A percentile compares a stretch with the other conserved stretches of the same genome.
phyloP scores from a whole-genome alignment of 2,329 filamentous ascomycete genomes.

The Aspergillus phoenicis region DNA sequence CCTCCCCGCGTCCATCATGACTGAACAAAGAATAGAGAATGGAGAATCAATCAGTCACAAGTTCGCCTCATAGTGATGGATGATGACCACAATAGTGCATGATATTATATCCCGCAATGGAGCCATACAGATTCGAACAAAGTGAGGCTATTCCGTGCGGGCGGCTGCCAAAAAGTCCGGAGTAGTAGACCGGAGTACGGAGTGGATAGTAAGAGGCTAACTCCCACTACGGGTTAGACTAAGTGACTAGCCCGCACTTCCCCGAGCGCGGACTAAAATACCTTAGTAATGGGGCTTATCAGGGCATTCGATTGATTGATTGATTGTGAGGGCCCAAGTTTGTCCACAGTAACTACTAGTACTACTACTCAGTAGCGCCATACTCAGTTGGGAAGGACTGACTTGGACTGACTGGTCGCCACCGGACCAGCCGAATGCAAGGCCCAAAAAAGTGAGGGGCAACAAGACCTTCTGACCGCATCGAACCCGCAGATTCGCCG shows the following conservation, averaged over 20 bases:
- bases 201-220: background rate
- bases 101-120: constrained; percentile 10
- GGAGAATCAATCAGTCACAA: background rate
- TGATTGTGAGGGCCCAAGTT: background rate
- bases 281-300: constrained; percentile 9
- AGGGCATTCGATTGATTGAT: background rate
- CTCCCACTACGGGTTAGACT: background rate
- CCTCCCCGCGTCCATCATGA: no score
- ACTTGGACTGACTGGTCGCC: background rate
- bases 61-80: background rate
- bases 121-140: background rate
- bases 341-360: no score
- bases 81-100: background rate
- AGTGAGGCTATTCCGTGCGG: constrained; percentile 9
- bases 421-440: constrained; percentile 12
- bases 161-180: background rate
- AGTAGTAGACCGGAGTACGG: constrained; percentile 7
- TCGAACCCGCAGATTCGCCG: constrained; percentile 19
- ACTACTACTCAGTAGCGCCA: background rate
- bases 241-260: background rate
- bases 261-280: background rate
- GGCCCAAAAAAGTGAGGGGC: constrained; percentile 10
- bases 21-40: no score
- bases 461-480: constrained; percentile 11
- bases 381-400: constrained; percentile 5